A percentile compares a stretch with the other conserved stretches of the same genome.
These are phyloP conservation scores for Populus davidiana DNA, from an alignment of 345 rosid species.

Conservation along the genomic window DNA sequence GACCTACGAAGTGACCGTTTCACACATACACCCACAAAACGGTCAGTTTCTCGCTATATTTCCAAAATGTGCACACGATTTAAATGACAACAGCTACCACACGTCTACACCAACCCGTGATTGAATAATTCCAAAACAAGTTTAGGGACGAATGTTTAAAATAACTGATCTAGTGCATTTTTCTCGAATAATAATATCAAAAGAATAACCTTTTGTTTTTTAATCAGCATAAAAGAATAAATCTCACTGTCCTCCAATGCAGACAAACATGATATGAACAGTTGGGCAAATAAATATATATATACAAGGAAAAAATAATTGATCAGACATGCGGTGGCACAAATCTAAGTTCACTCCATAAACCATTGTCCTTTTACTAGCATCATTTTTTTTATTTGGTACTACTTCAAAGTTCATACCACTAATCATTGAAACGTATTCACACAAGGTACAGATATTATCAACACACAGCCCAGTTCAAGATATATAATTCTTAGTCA, in stretches of 20 bases:
- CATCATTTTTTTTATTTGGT: background rate
- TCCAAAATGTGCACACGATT: background rate
- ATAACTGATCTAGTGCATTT: background rate
- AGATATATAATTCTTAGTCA: background rate
- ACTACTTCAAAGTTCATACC: background rate
- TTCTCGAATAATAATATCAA: background rate
- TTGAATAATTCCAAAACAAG: background rate
- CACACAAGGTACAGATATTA: background rate
- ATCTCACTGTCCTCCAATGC: background rate
- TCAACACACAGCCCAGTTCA: background rate
- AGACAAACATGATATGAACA: background rate
- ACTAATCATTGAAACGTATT: background rate
- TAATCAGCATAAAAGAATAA: background rate
- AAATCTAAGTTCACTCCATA: too few relatives aligned
- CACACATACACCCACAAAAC: conserved; percentile 3
- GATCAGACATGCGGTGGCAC: background rate
- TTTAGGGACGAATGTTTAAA: background rate
- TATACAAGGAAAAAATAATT: too few relatives aligned
- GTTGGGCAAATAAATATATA: background rate
- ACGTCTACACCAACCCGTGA: background rate
- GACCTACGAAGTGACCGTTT: conserved; percentile 16
- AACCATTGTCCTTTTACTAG: background rate
- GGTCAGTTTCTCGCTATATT: background rate
- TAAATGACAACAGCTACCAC: background rate
- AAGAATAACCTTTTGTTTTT: background rate